phyloP scores from a whole-genome alignment of 2,329 filamentous ascomycete genomes.

The Fusarium ambrosium region DNA sequence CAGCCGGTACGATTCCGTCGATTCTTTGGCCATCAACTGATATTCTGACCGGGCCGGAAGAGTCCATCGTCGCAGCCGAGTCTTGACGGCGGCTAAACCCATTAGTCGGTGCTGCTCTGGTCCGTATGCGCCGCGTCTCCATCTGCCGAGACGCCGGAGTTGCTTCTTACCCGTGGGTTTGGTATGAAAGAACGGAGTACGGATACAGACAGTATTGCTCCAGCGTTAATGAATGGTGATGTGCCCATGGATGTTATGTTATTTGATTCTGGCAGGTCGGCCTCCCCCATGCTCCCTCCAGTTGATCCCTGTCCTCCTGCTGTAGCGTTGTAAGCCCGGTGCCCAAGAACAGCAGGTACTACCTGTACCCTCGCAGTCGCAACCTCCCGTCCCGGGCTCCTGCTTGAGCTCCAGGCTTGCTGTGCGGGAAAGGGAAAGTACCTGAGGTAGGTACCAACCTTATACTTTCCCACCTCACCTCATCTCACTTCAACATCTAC shows the following conservation, averaged over 20 bases:
- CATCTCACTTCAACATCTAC: constrained; percentile 8
- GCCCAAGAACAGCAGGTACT: constrained; percentile 10
- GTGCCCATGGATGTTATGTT: neutral
- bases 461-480: constrained; percentile 28
- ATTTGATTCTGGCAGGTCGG: constrained; percentile 25
- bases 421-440: neutral
- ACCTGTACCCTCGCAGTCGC: neutral
- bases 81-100: constrained; percentile 7
- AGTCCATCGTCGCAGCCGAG: neutral
- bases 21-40: constrained; percentile 19
- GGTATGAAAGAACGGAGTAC: neutral
- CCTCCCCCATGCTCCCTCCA: constrained; percentile 22
- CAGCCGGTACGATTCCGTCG: constrained; percentile 11
- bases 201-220: neutral
- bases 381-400: neutral
- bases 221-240: neutral
- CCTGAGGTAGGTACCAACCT: constrained; percentile 19
- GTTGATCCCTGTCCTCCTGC: constrained; percentile 22
- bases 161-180: neutral
- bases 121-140: constrained; percentile 6
- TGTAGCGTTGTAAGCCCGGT: neutral
- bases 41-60: constrained; percentile 2
- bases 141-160: constrained; percentile 4
- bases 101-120: constrained; percentile 5
- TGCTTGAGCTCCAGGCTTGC: neutral